Base-by-base conservation (phyloP, 345 rosid species). In the Heritiera littoralis region DNA sequence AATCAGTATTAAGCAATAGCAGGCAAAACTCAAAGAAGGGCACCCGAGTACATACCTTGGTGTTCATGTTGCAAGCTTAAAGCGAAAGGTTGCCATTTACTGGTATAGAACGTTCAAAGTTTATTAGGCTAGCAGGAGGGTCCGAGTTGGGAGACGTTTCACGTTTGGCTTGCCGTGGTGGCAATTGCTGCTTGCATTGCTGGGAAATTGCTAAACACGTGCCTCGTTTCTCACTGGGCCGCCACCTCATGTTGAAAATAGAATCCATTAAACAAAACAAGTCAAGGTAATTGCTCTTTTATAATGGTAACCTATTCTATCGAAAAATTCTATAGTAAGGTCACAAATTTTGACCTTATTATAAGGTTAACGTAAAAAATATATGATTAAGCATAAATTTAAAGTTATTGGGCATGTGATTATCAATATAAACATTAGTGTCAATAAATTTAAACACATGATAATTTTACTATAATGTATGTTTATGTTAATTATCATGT, bases 141-240 rank as follows among this genome's bases (percentile, higher is more conserved):
- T 17, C 14, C 56, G 9, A 52, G 18, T 14, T 5, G 14, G 64
- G 83, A 73, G 81, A 77, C 55, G 76, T 83, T 54, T 18, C 76
- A 66, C 12, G 72, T 80, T 20, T 13, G 51, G 32, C 13, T 12
- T 49, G 76, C 1, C 38, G 38, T 35, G 51, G 61, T 73, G 85
- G 73, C 83, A 38, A 30, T 18, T 72, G 78, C 41, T 51, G 66
- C 65, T 46, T 58, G 72, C 43, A 30, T 74, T 77, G 43, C 23
- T 3, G 76, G 67, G 28, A 12, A 41, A 51, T 41, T 12, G 59
- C 23, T 4, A 63, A 10, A 55, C 78, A 64, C 75, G 78, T 79
- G 60, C 23, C 32, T 32, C n/a, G 1, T 71, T 55, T 51, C 43
- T 9, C 12, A 35, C 32, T 59, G 3, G 17, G 66, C 23, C 7